Conservation (phyloP, 2,329 filamentous ascomycete genomes). For the Aspergillus sp. region DNA sequence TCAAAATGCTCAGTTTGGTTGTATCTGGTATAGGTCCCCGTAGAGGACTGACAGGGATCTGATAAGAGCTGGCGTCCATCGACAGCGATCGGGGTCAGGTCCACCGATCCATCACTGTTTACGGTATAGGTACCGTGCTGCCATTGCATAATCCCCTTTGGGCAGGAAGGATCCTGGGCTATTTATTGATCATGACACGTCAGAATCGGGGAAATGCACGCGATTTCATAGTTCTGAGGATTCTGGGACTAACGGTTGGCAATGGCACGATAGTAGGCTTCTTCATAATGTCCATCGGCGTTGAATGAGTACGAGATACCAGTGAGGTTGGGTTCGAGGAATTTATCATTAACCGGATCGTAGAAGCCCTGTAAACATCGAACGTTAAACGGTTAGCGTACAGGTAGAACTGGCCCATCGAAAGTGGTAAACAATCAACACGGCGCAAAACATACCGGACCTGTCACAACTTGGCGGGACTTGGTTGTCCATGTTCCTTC, state of each 20-base stretch:
- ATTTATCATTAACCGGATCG: constrained; percentile 64
- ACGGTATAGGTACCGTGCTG: constrained; percentile 67
- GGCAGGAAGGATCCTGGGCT: constrained; percentile 63
- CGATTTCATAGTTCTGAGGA: not conserved
- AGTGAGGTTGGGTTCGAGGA: constrained; percentile 66
- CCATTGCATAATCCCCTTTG: constrained; percentile 68
- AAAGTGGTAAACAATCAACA: constrained; percentile 3
- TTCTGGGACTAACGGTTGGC: constrained; percentile 61
- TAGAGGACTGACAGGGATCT: constrained; percentile 61
- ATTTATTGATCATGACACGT: constrained; percentile 13
- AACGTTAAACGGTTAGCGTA: constrained; percentile 6
- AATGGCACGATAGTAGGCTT: constrained; percentile 69
- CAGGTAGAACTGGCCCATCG: not conserved
- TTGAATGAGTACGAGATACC: constrained; percentile 77
- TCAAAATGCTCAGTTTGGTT: constrained; percentile 65
- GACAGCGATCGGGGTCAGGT: constrained; percentile 61
- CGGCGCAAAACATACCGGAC: constrained; percentile 55
- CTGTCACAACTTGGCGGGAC: constrained; percentile 67
- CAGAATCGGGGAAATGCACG: constrained; percentile 12
- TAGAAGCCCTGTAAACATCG: constrained; percentile 61
- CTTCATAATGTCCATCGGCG: constrained; percentile 66
- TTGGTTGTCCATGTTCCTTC: constrained; percentile 75
- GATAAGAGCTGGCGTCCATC: constrained; percentile 70
- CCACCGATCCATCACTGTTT: constrained; percentile 59
- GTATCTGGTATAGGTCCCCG: constrained; percentile 64